phyloP scores from a whole-genome alignment of 768 basidiomycete species.

The Termitomyces sp. region DNA sequence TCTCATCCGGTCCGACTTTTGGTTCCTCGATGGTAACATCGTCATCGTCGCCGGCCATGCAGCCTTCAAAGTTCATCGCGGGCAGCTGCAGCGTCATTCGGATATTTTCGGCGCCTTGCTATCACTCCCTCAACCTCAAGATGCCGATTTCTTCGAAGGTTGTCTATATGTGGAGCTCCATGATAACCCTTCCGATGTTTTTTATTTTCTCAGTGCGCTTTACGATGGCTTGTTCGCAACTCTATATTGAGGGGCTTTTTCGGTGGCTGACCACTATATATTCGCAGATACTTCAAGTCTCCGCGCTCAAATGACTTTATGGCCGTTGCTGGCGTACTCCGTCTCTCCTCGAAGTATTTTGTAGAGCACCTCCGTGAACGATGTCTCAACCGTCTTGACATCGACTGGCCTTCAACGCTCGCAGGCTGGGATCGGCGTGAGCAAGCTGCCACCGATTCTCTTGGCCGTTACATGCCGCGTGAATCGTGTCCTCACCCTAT shows the following conservation, averaged over 20 bases:
- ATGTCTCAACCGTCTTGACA: constrained; percentile 53
- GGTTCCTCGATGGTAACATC: constrained; percentile 73
- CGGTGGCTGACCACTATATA: constrained; percentile 1
- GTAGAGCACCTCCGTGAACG: constrained; percentile 61
- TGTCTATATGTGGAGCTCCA: constrained; percentile 58
- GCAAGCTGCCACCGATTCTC: constrained; percentile 42
- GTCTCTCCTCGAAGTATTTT: constrained; percentile 73
- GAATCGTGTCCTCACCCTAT: constrained; percentile 63
- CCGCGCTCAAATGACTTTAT: constrained; percentile 54
- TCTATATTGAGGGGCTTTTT: not conserved
- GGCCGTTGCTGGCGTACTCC: constrained; percentile 58
- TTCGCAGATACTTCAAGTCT: constrained; percentile 51
- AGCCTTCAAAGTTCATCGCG: constrained; percentile 72
- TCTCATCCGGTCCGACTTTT: constrained; percentile 55
- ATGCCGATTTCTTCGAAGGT: constrained; percentile 50
- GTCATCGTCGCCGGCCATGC: constrained; percentile 53
- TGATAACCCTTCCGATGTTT: constrained; percentile 63
- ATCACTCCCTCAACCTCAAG: constrained; percentile 54
- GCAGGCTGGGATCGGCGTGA: constrained; percentile 69
- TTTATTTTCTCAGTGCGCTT: constrained; percentile 61
- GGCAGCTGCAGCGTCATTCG: constrained; percentile 71
- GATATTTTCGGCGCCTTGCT: constrained; percentile 74
- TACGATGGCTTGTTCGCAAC: constrained; percentile 71
- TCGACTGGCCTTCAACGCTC: constrained; percentile 69
- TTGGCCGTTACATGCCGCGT: constrained; percentile 56